These are phyloP conservation scores for Talaromyces ruber DNA, from an alignment of 495 filamentous ascomycete genomes.

Conservation along the genomic window DNA sequence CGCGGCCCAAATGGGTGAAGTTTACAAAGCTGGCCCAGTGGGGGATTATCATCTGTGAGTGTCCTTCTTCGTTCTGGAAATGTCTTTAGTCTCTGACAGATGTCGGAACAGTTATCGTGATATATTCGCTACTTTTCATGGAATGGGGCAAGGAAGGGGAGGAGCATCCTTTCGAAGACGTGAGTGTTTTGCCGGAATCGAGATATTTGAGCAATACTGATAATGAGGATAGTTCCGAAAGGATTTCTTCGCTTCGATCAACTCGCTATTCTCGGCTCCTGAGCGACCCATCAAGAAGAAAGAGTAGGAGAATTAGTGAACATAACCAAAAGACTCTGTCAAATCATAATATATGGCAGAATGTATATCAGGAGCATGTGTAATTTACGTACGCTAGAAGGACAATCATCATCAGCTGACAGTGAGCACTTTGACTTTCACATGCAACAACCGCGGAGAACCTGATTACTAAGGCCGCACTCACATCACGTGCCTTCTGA, in stretches of 20 bases:
- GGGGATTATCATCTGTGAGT: constrained; percentile 54
- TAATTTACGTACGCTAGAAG: neutral
- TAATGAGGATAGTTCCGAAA: constrained; percentile 25
- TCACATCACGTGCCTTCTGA: neutral
- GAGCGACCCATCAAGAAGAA: constrained; percentile 21
- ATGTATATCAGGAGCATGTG: neutral
- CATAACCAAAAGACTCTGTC: neutral
- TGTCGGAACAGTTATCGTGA: constrained; percentile 45
- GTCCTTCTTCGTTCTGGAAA: neutral
- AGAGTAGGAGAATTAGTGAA: constrained; percentile 4
- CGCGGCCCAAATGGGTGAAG: constrained; percentile 68
- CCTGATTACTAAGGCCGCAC: neutral
- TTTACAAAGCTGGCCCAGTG: constrained; percentile 61
- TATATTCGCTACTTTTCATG: constrained; percentile 72
- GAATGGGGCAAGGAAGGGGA: constrained; percentile 58
- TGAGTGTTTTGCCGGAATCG: constrained; percentile 11
- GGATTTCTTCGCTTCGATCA: constrained; percentile 24
- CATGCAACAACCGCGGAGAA: neutral
- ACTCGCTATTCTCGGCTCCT: constrained; percentile 26
- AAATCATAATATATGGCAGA: neutral
- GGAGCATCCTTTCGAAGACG: constrained; percentile 47
- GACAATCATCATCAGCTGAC: neutral
- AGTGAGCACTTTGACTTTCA: constrained; percentile 3
- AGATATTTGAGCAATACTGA: neutral
- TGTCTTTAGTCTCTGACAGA: constrained; percentile 6